A percentile compares a stretch with the other conserved stretches of the same genome.
phyloP scores from a whole-genome alignment of 139 green algal genomes.

The Micromonas pusilla region DNA sequence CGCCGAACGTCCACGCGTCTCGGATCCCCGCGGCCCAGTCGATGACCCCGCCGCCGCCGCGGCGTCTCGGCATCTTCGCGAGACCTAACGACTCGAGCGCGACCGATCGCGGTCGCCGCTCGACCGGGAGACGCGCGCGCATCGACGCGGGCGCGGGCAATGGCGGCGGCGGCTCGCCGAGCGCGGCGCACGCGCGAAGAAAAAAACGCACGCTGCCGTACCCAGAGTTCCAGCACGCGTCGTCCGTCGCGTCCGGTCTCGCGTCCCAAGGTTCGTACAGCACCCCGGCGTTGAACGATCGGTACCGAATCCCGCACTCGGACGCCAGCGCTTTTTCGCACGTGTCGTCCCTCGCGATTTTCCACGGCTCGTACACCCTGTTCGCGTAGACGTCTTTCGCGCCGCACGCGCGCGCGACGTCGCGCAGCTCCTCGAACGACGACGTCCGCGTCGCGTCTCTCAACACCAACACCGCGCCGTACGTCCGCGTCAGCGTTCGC shows the following conservation, averaged over 20 bases:
- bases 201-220: slow-evolving; percentile 12
- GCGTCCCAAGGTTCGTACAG: slow-evolving; percentile 10
- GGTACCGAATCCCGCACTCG: not conserved
- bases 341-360: not conserved
- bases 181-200: not conserved
- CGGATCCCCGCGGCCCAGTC: slow-evolving; percentile 7
- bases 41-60: not conserved
- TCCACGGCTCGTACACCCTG: slow-evolving; percentile 4
- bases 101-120: not conserved
- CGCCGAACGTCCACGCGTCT: slow-evolving; percentile 3
- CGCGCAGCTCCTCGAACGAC: not conserved
- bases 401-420: not conserved
- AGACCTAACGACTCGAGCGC: not conserved
- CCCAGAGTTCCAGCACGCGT: slow-evolving; percentile 5
- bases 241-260: not conserved
- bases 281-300: slow-evolving; percentile 2
- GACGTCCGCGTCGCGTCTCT: not conserved
- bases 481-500: not conserved
- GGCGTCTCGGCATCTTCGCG: not conserved
- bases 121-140: not conserved
- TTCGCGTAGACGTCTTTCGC: not conserved
- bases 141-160: not conserved
- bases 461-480: not conserved
- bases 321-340: not conserved
- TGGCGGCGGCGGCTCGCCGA: not conserved